Percentiles rank a stretch among this genome's conserved stretches.
These are phyloP conservation scores for Mycena citricolor DNA, from an alignment of 1,284 basidiomycete species.

Conservation along the genomic window DNA sequence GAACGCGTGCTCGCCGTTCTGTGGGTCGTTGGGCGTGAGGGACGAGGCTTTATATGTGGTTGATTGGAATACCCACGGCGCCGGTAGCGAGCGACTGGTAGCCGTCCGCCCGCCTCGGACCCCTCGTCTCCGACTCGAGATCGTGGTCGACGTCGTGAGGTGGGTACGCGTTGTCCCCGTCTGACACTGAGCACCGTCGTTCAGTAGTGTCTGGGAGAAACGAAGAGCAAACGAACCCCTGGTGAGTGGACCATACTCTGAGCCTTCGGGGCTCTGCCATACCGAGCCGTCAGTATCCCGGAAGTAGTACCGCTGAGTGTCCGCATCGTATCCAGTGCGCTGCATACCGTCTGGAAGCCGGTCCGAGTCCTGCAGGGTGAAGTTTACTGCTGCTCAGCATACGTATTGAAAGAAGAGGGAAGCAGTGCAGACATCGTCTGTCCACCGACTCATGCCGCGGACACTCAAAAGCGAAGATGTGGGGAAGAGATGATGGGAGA, in stretches of 20 bases:
- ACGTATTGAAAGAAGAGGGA: constrained; percentile 13
- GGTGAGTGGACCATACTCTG: constrained; percentile 54
- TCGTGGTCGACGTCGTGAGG: constrained; percentile 41
- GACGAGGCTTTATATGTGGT: constrained; percentile 1
- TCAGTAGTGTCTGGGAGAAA: neutral
- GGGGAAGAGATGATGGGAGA: neutral
- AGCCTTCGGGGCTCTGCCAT: constrained; percentile 53
- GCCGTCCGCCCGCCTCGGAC: constrained; percentile 48
- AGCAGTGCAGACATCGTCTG: constrained; percentile 52
- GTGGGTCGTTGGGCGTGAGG: too few relatives aligned
- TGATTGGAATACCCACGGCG: constrained; percentile 46
- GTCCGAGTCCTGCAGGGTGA: constrained; percentile 56
- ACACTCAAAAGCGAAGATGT: neutral
- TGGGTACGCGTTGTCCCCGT: constrained; percentile 21
- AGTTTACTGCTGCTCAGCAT: constrained; percentile 1
- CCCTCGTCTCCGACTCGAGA: constrained; percentile 60
- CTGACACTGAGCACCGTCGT: constrained; percentile 11
- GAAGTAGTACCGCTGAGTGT: constrained; percentile 57
- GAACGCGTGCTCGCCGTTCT: constrained; percentile 27
- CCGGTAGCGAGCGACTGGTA: constrained; percentile 56
- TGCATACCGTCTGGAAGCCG: constrained; percentile 62
- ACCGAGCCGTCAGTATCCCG: constrained; percentile 45
- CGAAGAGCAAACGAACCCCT: constrained; percentile 39
- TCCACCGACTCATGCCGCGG: constrained; percentile 51
- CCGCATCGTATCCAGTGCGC: constrained; percentile 63